Conservation (phyloP, 176 grass and related monocot species). For the Raddia distichophylla region DNA sequence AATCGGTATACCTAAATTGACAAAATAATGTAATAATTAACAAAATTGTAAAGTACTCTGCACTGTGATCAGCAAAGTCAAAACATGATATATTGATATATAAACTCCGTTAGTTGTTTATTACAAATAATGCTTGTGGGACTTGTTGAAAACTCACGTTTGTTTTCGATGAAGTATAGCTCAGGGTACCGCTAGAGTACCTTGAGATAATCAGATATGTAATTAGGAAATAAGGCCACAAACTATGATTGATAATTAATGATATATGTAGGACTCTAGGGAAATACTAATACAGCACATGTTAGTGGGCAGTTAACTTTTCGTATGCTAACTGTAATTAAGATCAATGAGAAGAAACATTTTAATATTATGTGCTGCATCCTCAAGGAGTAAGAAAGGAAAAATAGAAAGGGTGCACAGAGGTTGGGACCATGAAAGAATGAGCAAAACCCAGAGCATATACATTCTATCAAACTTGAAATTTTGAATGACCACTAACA, state of each 20-base stretch:
- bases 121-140: neutral
- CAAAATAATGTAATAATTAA: constrained; percentile 15
- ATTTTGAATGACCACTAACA: neutral
- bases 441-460: neutral
- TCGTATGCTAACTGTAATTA: neutral
- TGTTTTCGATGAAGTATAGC: neutral
- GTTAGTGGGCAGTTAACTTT: neutral
- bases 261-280: neutral
- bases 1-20: constrained; percentile 75
- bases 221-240: constrained; percentile 8
- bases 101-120: neutral
- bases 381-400: neutral
- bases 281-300: neutral
- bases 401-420: constrained; percentile 2
- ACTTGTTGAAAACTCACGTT: neutral
- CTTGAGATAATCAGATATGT: neutral
- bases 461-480: neutral
- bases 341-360: neutral
- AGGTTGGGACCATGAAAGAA: constrained; percentile 2
- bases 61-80: constrained; percentile 9
- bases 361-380: constrained; percentile 8
- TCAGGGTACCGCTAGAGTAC: neutral
- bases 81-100: neutral
- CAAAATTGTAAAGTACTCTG: neutral
- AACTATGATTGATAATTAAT: neutral